Conservation (phyloP, 2,329 filamentous ascomycete species). For the Stemphylium beticola region DNA sequence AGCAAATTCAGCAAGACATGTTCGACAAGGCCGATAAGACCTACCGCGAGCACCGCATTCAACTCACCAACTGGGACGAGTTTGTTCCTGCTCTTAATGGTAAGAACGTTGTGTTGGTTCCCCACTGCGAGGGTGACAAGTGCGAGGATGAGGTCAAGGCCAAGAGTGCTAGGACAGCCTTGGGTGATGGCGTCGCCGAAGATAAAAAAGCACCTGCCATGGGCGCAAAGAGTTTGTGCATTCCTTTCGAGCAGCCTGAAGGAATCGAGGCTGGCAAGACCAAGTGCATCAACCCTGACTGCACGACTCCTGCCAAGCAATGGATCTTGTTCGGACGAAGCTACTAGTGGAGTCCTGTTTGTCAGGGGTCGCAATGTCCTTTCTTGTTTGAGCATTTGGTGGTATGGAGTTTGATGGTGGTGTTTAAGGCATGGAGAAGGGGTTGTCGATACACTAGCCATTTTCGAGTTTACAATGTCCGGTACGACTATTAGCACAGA, state of each 20-base stretch:
- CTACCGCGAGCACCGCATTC: conserved; percentile 80
- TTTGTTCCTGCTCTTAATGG: conserved; percentile 88
- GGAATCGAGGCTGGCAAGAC: conserved; percentile 80
- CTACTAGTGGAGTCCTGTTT: conserved; percentile 33
- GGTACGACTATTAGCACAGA: conserved; percentile 4
- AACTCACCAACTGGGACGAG: conserved; percentile 85
- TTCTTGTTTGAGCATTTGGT: conserved; percentile 27
- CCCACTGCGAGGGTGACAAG: conserved; percentile 80
- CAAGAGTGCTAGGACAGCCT: conserved; percentile 77
- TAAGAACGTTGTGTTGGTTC: conserved; percentile 92
- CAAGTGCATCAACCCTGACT: conserved; percentile 91
- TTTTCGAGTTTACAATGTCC: conserved; percentile 10
- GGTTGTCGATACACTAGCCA: conserved; percentile 8
- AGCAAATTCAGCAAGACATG: conserved; percentile 87
- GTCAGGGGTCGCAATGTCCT: background rate
- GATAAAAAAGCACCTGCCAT: conserved; percentile 76
- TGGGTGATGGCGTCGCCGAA: conserved; percentile 71
- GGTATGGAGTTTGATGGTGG: conserved; percentile 28
- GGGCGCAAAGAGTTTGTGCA: conserved; percentile 78
- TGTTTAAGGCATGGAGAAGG: conserved; percentile 18
- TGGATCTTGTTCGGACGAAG: conserved; percentile 88
- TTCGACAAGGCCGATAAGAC: conserved; percentile 75
- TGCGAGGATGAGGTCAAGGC: conserved; percentile 98
- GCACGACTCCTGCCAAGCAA: conserved; percentile 74
- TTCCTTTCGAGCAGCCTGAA: conserved; percentile 85